Evolutionary conservation across 2,329 filamentous ascomycete genomes (phyloP), one percentile per base, ranked within the genome.

Genomic region (Colletotrichum lupini): DNA sequence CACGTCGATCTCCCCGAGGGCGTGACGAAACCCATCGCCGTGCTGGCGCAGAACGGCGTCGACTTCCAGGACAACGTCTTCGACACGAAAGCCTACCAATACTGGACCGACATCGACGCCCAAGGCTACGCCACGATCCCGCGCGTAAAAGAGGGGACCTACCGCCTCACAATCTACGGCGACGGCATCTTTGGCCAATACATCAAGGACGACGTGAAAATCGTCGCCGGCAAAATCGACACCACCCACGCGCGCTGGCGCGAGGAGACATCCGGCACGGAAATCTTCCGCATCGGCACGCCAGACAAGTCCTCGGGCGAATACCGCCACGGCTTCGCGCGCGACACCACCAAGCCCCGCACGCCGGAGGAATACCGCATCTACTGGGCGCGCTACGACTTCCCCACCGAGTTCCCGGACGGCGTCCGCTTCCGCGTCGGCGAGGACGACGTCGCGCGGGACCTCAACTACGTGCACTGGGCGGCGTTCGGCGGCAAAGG

Each of bases 381-480:
- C 68, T 92, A 91, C 81, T 91, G 86, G 86, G 87, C 85, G 0
- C 84, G 83, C 0, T 88, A 91, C 75, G 89, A 91, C 77, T 92
- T 88, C 77, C 82, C 84, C 0, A 79, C 81, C 1, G 89, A 92
- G 57, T 91, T 91, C 76, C 89, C 89, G 0, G 73, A 86, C 0
- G 89, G 89, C 9, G 84, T 91, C 1, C 84, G 81, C 19, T 92
- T 87, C 79, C 83, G 84, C 5, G 85, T 92, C 4, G 89, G 89
- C 12, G 79, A 85, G 75, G 85, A 84, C 73, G 80, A 87, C 35
- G 81, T 81, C 7, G 80, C 80, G 0, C 77, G 79, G 14, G 87
- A 89, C 74, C 82, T 90, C 74, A 92, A 92, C 78, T 91, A 91
- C 64, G 86, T 91, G 3, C 90, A 92, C 76, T 92, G 89, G 90